Evolutionary conservation across 139 green algal species (phyloP), one percentile per base, ranked within the genome.

Genomic region (Spirogloea muscicola): DNA sequence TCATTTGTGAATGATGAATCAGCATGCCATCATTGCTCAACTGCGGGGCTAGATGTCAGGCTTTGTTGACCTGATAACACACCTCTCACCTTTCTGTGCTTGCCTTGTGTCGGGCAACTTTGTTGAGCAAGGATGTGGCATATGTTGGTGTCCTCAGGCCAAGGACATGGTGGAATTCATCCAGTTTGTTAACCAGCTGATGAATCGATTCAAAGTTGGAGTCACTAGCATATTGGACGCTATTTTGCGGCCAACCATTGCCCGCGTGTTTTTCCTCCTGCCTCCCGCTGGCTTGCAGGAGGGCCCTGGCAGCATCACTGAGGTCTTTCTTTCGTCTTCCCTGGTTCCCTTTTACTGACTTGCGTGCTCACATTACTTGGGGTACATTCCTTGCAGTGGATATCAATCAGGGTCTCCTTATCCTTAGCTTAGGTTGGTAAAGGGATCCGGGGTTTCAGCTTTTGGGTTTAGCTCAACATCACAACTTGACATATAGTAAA

Each of bases 101-200:
- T 44, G 31, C 16, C 1, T 43, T 2, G 46, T 21, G n/a, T 21
- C n/a, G 21, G 21, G n/a, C 21, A n/a, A 21, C n/a, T 31, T 31
- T 55, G 46, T 55, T 55, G 46, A 55, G 21, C 21, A 55, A 21
- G 21, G 46, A n/a, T 31, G 21, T 55, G 46, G n/a, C 46, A 21
- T 55, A 21, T 31, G 21, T 21, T 66, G 2, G 1, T 1, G n/a
- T 1, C 27, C 34, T 3, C 71, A 79, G 71, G 40, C 31, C 3
- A 49, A 39, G 7, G 79, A 85, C 37, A 63, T 85, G 49, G 29
- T 77, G 34, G 79, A 85, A 66, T 79, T 71, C 21, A 16, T 85
- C 4, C 73, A 82, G 65, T 58, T 85, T 21, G 29, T 82, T 5
- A 83, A 77, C 52, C 79, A 83, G 64, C 64, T 85, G 7, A 79